Base-by-base conservation (phyloP, 257 asterid genomes). In the Eucommia ulmoides region DNA sequence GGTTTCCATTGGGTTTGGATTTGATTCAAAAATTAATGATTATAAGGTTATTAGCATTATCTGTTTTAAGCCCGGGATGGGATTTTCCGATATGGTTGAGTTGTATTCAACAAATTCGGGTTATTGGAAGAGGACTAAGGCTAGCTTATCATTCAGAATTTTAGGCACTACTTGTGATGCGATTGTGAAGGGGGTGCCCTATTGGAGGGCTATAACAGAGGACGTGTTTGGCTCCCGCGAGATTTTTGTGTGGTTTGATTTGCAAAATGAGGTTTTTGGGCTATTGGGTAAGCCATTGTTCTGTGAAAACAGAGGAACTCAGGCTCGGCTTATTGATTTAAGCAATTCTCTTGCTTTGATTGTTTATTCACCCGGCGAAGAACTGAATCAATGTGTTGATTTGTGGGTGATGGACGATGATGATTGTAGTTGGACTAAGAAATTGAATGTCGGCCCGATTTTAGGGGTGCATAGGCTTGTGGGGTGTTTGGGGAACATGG, bases 101-200 rank as follows among this genome's bases (percentile, higher is more conserved):
- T 19, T 49, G 22, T 49, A 49, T 23, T 49, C 53, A 1, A 35
- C 5, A 8, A 18, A 41, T 9, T 3, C 22, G 23, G 19, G 7
- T 12, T 54, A 17, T 9, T 54, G 59, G 59, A 41, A 42, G 24
- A 41, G 11, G 22, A 12, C 42, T 18, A 9, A 42, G 23, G 1
- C 4, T 3, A 4, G 23, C 6, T 10, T 7, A 1, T 18, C 12
- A 20, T 22, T 41, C 42, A 8, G 19, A n/a, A 16, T 54, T 22
- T 1, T 8, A 2, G 12, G 12, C 9, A n/a, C n/a, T n/a, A 23
- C 14, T 23, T 54, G 59, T 23, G 22, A 9, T 6, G 51, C 22
- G 2, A 38, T 54, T 12, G 18, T 54, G 17, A 54, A 54, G 33
- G 59, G 51, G 35, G 50, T n/a, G 18, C 59, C 59, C 18, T 54